A percentile compares a stretch with the other conserved stretches of the same genome.
These are phyloP conservation scores for Pugionium cornutum DNA, from an alignment of 345 rosid species.

Conservation along the genomic window DNA sequence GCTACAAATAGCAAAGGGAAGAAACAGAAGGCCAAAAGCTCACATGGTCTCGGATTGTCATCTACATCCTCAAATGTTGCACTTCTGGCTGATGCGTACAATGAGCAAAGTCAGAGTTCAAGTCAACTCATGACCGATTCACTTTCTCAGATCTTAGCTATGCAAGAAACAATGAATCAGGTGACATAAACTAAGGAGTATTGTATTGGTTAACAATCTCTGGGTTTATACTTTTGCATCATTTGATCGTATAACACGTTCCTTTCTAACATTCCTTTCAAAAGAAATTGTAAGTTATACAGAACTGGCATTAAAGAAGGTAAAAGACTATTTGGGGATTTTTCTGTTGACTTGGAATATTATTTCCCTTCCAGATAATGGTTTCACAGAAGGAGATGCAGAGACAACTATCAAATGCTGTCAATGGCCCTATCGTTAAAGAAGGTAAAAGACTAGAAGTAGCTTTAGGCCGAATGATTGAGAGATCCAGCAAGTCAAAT, in stretches of 20 bases:
- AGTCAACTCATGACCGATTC: conserved; percentile 45
- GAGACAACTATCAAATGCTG: conserved; percentile 67
- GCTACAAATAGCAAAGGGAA: conserved; percentile 55
- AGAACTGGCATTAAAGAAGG: neutral
- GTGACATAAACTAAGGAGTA: conserved; percentile 40
- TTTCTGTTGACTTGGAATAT: conserved; percentile 3
- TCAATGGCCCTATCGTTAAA: conserved; percentile 54
- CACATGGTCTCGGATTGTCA: conserved; percentile 50
- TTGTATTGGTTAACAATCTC: neutral
- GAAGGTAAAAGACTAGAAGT: conserved; percentile 81
- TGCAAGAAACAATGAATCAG: conserved; percentile 80
- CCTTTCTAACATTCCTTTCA: neutral
- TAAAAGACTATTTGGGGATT: too few species aligned
- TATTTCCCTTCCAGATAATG: conserved; percentile 51
- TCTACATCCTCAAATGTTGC: conserved; percentile 57
- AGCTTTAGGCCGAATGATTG: conserved; percentile 65
- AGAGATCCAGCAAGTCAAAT: conserved; percentile 70
- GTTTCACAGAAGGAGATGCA: conserved; percentile 72
- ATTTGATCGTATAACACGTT: neutral
- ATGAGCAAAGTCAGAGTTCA: conserved; percentile 47
- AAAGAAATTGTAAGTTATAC: neutral
- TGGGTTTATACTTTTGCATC: conserved; percentile 5
- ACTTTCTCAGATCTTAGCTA: conserved; percentile 53
- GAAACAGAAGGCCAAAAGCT: conserved; percentile 58
- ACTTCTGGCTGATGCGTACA: conserved; percentile 55